Percentiles rank a stretch among this genome's conserved stretches.
phyloP scores from a whole-genome alignment of 2,329 filamentous ascomycete species.

The Helicocarpus griseus region DNA sequence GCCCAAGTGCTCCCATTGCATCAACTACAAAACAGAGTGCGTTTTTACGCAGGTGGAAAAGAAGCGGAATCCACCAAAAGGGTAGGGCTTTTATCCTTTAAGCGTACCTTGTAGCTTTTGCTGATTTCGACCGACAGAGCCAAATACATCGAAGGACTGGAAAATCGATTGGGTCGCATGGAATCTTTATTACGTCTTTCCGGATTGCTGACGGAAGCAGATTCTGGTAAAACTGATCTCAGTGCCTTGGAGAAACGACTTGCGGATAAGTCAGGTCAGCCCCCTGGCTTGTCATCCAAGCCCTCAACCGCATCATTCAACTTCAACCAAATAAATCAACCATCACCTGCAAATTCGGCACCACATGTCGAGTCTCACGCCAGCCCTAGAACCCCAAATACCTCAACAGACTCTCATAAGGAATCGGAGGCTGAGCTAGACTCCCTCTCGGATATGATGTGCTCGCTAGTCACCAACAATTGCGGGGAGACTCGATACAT shows the following conservation, averaged over 20 bases:
- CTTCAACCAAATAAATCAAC: slow-evolving; percentile 2
- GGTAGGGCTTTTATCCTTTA: slow-evolving; percentile 46
- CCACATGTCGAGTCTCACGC: slow-evolving; percentile 38
- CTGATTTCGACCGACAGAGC: slow-evolving; percentile 46
- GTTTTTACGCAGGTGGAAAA: slow-evolving; percentile 98
- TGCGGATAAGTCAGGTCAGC: slow-evolving; percentile 38
- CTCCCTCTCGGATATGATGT: slow-evolving; percentile 95
- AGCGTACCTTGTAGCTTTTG: neutral
- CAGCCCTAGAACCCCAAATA: slow-evolving; percentile 42
- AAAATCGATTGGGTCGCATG: slow-evolving; percentile 93
- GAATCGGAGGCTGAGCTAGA: slow-evolving; percentile 64
- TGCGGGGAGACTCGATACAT: slow-evolving; percentile 93
- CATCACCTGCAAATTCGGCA: slow-evolving; percentile 33
- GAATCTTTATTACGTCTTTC: slow-evolving; percentile 81
- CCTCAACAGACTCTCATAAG: slow-evolving; percentile 45
- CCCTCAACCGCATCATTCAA: slow-evolving; percentile 7
- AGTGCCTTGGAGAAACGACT: slow-evolving; percentile 74
- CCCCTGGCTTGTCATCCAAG: slow-evolving; percentile 10
- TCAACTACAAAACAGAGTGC: slow-evolving; percentile 96
- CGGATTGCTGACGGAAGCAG: slow-evolving; percentile 75
- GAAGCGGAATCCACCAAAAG: slow-evolving; percentile 94
- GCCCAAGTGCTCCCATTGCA: slow-evolving; percentile 88
- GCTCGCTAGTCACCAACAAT: slow-evolving; percentile 89
- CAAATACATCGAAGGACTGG: slow-evolving; percentile 94
- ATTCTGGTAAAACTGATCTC: slow-evolving; percentile 75